These are phyloP conservation scores for Ceratocystis albifundus DNA, from an alignment of 2,329 filamentous ascomycete genomes.

Conservation along the genomic window DNA sequence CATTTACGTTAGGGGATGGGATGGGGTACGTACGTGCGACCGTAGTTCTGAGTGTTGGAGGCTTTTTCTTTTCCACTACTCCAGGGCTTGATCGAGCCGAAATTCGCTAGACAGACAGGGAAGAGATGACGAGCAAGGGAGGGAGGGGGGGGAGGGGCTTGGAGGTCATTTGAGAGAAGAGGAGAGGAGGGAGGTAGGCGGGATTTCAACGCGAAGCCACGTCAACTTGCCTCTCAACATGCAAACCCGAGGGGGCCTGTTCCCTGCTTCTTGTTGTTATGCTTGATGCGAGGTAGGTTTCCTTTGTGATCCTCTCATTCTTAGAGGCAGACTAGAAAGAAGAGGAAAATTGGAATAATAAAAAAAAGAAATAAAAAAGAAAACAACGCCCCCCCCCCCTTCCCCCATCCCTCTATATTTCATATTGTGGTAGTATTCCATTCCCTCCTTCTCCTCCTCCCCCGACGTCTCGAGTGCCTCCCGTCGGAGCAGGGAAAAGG, in stretches of 20 bases:
- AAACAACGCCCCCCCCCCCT: not conserved
- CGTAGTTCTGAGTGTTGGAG: not conserved
- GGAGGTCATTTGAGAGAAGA: not conserved
- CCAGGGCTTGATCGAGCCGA: not conserved
- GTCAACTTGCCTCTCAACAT: slow-evolving; percentile 5
- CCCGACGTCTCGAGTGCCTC: not conserved
- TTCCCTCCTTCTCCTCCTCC: too few relatives aligned
- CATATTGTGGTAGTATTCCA: not conserved
- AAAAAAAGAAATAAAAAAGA: too few relatives aligned
- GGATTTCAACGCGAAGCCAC: slow-evolving; percentile 10
- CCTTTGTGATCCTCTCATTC: not conserved
- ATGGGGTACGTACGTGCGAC: not conserved
- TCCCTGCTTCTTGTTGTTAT: not conserved
- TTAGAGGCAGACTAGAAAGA: not conserved
- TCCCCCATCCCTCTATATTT: not conserved
- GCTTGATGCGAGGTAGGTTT: too few relatives aligned
- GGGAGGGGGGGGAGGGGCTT: not conserved
- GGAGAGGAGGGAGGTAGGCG: not conserved
- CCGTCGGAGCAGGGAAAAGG: not conserved
- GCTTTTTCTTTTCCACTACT: not conserved
- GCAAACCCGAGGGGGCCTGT: not conserved
- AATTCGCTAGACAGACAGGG: slow-evolving; percentile 6
- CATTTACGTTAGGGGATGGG: not conserved
- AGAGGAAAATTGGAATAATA: not conserved
- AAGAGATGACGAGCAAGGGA: not conserved